Percentiles rank a stretch among this genome's conserved stretches.
Evolutionary conservation across 1,139 yeast genomes (phyloP).

Genomic region (Saccharomycopsis hybrid): DNA sequence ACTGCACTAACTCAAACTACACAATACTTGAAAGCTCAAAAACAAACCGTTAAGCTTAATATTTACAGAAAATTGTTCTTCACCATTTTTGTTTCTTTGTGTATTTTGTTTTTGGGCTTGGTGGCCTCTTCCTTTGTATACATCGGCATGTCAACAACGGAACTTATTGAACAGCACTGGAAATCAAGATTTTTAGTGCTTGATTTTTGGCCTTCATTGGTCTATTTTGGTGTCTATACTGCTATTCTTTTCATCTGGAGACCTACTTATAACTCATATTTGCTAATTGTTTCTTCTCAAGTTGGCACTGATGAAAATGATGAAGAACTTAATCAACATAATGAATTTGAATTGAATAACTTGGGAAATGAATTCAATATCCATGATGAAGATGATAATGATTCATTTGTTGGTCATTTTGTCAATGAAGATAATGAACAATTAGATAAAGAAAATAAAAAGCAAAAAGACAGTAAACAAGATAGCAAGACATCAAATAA

Average conservation of each 20-base stretch:
- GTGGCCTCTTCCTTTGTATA: conserved; percentile 64
- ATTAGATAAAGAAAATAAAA: not conserved
- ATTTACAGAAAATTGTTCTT: conserved; percentile 79
- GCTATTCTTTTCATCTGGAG: conserved; percentile 92
- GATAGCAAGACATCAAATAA: no score
- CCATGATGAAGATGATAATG: conserved; percentile 21
- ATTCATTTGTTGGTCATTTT: conserved; percentile 22
- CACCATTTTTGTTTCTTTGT: conserved; percentile 61
- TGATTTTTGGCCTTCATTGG: conserved; percentile 93
- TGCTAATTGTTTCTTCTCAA: conserved; percentile 93
- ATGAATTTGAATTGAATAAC: conserved; percentile 23
- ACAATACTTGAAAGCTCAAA: conserved; percentile 66
- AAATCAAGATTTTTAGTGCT: conserved; percentile 80
- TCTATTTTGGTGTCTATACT: conserved; percentile 77
- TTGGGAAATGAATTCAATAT: conserved; percentile 20
- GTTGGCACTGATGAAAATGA: conserved; percentile 74
- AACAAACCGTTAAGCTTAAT: conserved; percentile 83
- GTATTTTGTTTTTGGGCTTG: conserved; percentile 56
- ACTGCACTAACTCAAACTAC: conserved; percentile 71
- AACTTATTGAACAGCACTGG: conserved; percentile 86
- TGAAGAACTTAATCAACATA: conserved; percentile 51
- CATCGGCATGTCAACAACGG: conserved; percentile 67
- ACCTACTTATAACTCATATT: conserved; percentile 91
- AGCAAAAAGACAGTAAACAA: no score
- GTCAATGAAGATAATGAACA: conserved; percentile 16